These are phyloP conservation scores for Phytopythium boreale DNA, from an alignment of 352 stramenopile species.

Conservation along the genomic window DNA sequence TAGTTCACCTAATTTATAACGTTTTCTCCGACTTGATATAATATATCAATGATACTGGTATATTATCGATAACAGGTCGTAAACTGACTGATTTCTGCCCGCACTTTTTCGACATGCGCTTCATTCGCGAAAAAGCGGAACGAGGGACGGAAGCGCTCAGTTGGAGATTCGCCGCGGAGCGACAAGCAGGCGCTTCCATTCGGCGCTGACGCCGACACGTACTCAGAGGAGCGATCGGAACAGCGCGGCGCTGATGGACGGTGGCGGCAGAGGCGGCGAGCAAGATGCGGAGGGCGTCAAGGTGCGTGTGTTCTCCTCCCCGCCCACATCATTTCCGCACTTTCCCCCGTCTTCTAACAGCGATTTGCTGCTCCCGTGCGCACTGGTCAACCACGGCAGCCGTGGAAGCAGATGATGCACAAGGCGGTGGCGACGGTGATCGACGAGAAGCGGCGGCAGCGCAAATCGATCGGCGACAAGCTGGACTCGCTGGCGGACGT, in stretches of 20 bases:
- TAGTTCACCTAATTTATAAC: no score
- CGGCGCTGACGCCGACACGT: no score
- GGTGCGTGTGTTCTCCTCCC: not conserved
- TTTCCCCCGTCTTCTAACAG: no score
- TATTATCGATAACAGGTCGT: no score
- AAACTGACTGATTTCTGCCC: no score
- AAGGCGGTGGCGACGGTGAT: slow-evolving; percentile 19
- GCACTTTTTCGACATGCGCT: no score
- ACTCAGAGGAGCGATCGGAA: not conserved
- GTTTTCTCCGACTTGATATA: no score
- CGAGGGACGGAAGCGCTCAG: not conserved
- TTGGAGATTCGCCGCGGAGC: not conserved
- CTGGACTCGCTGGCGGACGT: slow-evolving; percentile 33
- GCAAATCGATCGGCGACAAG: slow-evolving; percentile 11
- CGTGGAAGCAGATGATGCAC: slow-evolving; percentile 25
- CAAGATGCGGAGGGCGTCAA: not conserved
- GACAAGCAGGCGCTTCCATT: not conserved
- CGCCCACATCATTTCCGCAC: no score
- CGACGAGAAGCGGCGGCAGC: slow-evolving; percentile 13
- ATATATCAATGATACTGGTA: no score
- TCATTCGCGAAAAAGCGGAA: no score
- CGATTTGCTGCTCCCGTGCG: no score
- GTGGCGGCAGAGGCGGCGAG: not conserved
- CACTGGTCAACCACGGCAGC: slow-evolving; percentile 2
- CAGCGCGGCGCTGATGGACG: not conserved